phyloP scores from a whole-genome alignment of 306 rosid species.

The Biancaea sappan region DNA sequence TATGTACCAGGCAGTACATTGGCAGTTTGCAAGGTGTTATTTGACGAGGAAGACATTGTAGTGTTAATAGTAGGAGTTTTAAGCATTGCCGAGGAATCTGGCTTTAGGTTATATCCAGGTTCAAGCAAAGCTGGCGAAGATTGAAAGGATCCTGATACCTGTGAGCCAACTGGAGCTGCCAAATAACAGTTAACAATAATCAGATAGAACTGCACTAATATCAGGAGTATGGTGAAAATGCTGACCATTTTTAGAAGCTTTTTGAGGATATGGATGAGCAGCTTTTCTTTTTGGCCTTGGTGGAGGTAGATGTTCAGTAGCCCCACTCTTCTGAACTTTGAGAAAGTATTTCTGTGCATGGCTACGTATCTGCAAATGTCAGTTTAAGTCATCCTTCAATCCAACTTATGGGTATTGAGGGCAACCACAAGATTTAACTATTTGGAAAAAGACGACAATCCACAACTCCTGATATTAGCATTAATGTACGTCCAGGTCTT shows the following conservation, averaged over 20 bases:
- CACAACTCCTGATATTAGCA: background rate
- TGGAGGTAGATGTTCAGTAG: conserved; percentile 88
- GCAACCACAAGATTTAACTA: background rate
- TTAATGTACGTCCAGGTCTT: background rate
- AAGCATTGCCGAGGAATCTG: conserved; percentile 56
- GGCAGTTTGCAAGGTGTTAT: conserved; percentile 48
- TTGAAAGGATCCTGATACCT: conserved; percentile 53
- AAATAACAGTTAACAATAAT: conserved; percentile 7
- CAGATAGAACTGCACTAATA: conserved; percentile 16
- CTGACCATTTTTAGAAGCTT: conserved; percentile 75
- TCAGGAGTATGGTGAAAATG: background rate
- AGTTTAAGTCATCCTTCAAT: background rate
- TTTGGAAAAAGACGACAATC: background rate
- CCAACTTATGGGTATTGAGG: background rate
- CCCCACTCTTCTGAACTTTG: conserved; percentile 87
- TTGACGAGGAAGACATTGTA: conserved; percentile 51
- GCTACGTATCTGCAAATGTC: conserved; percentile 69
- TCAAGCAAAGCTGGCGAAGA: conserved; percentile 64
- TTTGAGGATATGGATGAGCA: conserved; percentile 90
- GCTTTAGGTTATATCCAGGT: conserved; percentile 48
- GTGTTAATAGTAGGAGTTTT: conserved; percentile 48
- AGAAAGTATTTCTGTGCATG: conserved; percentile 90
- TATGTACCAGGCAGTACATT: conserved; percentile 46
- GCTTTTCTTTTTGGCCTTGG: conserved; percentile 94
- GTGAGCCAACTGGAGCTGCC: conserved; percentile 53